Conservation (phyloP, 2,329 filamentous ascomycete species). For the Diplodia seriata region DNA sequence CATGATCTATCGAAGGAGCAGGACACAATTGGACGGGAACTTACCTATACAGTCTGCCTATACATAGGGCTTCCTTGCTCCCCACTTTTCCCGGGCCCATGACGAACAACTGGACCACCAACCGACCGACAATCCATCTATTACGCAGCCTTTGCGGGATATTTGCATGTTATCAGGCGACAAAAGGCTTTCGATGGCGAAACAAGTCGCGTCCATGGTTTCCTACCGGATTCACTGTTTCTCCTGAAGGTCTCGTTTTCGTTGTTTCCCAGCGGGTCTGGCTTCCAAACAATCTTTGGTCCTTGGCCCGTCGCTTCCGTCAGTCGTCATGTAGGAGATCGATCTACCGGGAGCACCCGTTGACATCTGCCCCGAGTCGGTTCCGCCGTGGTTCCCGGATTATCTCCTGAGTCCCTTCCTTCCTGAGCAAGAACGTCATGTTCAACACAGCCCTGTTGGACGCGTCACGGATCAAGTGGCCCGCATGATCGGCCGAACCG, state of each 20-base stretch:
- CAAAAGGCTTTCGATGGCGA: not conserved
- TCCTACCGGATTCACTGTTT: not conserved
- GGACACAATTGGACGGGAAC: too few relatives aligned
- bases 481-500: not conserved
- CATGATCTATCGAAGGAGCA: too few relatives aligned
- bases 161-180: not conserved
- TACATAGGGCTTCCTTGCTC: not conserved
- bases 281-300: not conserved
- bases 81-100: not conserved
- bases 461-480: not conserved
- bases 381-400: not conserved
- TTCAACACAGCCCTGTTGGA: conserved; percentile 3
- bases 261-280: not conserved
- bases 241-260: not conserved
- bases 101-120: not conserved
- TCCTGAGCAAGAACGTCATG: not conserved
- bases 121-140: not conserved
- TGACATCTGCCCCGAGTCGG: not conserved
- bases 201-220: too few relatives aligned
- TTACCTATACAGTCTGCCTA: too few relatives aligned
- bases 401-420: not conserved
- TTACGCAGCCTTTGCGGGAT: too few relatives aligned
- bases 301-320: not conserved
- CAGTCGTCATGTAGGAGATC: conserved; percentile 9
- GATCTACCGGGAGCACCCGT: conserved; percentile 29